A percentile compares a stretch with the other conserved stretches of the same genome.
phyloP scores from a whole-genome alignment of 305 asterid species.

The Andrographis paniculata region DNA sequence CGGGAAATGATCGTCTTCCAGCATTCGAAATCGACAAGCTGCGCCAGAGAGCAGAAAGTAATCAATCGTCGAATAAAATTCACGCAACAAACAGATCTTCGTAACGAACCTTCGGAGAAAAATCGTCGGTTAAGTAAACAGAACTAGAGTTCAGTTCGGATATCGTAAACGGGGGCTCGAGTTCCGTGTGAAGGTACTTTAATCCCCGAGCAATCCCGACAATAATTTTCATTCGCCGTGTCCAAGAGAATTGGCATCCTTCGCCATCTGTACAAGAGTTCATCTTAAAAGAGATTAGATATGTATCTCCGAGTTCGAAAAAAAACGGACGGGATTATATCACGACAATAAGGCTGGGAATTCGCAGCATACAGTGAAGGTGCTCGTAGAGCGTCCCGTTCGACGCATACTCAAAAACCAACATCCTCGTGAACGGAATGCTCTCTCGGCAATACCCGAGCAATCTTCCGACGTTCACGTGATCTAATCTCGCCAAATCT shows the following conservation, averaged over 20 bases:
- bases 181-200: slow-evolving; percentile 74
- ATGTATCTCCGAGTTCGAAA: too few relatives aligned
- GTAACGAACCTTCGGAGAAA: slow-evolving; percentile 96
- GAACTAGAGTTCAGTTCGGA: slow-evolving; percentile 77
- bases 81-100: too few relatives aligned
- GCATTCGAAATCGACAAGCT: slow-evolving; percentile 93
- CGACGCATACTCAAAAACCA: slow-evolving; percentile 88
- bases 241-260: slow-evolving; percentile 92
- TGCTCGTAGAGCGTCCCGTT: slow-evolving; percentile 93
- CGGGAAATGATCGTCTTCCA: slow-evolving; percentile 79
- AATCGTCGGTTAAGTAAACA: slow-evolving; percentile 86
- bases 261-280: slow-evolving; percentile 97
- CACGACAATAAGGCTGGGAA: too few relatives aligned
- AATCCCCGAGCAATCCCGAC: slow-evolving; percentile 85
- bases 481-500: slow-evolving; percentile 74
- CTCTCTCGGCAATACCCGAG: slow-evolving; percentile 84
- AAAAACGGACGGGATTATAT: too few relatives aligned
- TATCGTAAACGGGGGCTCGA: slow-evolving; percentile 76
- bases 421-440: slow-evolving; percentile 79
- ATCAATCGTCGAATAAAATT: too few relatives aligned
- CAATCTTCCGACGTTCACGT: slow-evolving; percentile 69
- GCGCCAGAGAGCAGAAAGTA: slow-evolving; percentile 18
- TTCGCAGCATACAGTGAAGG: slow-evolving; percentile 90
- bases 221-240: slow-evolving; percentile 80
- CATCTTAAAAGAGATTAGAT: too few relatives aligned